Evolutionary conservation across 176 grass and related monocot genomes (phyloP), one percentile per base, ranked within the genome.

Genomic region (Zoysia pacifica): DNA sequence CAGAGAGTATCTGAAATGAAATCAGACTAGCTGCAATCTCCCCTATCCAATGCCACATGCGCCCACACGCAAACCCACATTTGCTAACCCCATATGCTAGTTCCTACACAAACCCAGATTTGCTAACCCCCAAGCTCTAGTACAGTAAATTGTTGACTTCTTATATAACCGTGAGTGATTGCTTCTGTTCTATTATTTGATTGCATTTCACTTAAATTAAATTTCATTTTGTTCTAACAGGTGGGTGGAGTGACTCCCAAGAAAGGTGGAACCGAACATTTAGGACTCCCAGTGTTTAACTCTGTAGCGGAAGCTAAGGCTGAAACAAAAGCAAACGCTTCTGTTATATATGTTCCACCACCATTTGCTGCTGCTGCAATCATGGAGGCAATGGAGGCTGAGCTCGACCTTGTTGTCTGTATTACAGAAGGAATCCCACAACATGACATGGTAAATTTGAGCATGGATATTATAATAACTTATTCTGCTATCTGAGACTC

Each of bases 381-480:
- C 78, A 87, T 99, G 90, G 96, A 99, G 79, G 88, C 96, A 44
- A 84, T 99, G 96, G 93, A 95, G 2, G 93, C 96, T 2, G 96
- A 99, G 46, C 89, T 99, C 11, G 96, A 99, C 69, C 92, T 99
- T 73, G 84, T 93, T 45, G 96, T 96, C 60, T 99, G 96, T 72
- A 99, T 99, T 89, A 99, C 96, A 0, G 96, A 99, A 88, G 96
- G 96, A 87, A 99, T 99, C 76, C 93, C 96, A 28, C 96, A 99
- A 69, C 96, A 99, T 80, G 96, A 99, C 73, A 95, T 99, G 96
- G 96, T 99, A 94, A 83, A 58, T 74, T 62, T n/a, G 18, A 50
- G 37, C 68, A 50, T 42, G 50, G 41, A 10, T 67, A 52, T 9
- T 7, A 19, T 81, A 62, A 51, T 55, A 18, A 62, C 14, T 62